A percentile compares a stretch with the other conserved stretches of the same genome.
Conservation (phyloP, 768 basidiomycete species). For the Tylopilus subfusipes region DNA sequence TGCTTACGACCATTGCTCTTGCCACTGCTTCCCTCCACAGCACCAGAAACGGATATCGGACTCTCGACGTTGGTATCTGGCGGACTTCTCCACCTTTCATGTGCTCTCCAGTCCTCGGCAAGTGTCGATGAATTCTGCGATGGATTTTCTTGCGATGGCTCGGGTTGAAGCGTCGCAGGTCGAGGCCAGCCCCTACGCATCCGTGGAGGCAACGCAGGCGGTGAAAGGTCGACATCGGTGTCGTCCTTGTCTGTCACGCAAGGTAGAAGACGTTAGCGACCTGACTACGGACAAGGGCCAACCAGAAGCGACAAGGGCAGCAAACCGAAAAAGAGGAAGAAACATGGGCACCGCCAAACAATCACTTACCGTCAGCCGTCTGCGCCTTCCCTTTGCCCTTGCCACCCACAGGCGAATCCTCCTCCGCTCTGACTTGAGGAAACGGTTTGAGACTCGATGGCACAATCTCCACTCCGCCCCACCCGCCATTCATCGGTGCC, state of each 20-base stretch:
- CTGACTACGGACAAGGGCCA: background rate
- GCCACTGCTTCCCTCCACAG: background rate
- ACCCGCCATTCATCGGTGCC: constrained; percentile 54
- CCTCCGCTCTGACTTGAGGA: constrained; percentile 14
- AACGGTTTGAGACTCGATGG: constrained; percentile 24
- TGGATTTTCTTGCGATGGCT: constrained; percentile 5
- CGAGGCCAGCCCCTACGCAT: constrained; percentile 51
- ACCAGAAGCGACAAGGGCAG: background rate
- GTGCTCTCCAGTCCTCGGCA: constrained; percentile 8
- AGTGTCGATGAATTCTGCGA: background rate
- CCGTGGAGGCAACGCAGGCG: constrained; percentile 51
- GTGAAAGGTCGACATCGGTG: constrained; percentile 16
- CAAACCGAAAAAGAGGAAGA: background rate
- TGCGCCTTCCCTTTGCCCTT: constrained; percentile 21
- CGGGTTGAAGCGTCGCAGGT: background rate
- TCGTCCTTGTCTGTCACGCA: constrained; percentile 4
- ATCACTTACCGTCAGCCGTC: constrained; percentile 23
- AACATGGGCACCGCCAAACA: background rate
- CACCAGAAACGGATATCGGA: constrained; percentile 13
- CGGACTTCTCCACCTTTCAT: constrained; percentile 25
- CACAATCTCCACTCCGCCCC: constrained; percentile 61
- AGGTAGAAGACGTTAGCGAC: background rate
- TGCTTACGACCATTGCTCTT: background rate
- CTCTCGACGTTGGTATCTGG: constrained; percentile 18
- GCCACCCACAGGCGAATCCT: background rate